Base-by-base conservation (phyloP, 306 rosid species). In the Fragaria ananassa region DNA sequence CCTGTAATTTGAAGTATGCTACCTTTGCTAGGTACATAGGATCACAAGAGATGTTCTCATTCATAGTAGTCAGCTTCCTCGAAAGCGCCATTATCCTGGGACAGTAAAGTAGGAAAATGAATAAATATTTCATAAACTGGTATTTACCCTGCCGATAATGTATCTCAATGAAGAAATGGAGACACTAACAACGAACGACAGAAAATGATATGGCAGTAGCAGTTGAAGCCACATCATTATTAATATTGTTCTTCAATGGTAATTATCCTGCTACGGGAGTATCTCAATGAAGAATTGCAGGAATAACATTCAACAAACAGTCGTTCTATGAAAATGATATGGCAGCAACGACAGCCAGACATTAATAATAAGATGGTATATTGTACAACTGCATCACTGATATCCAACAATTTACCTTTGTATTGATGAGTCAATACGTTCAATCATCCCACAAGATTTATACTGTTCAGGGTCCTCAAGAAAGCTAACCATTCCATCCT, bases 401-500 rank as follows among this genome's bases (percentile, higher is more conserved):
- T 25, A 58, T 12, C 47, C 56, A 42, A 44, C 71, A 68, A 57
- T 71, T 61, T 87, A 89, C 96, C 93, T 90, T 74, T 86, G 91
- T 76, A 89, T 89, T 44, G 96, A 86, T 58, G 91, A 89, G 81
- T 93, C 94, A 58, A 93, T 85, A 44, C 72, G 83, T 77, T 91
- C 93, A 74, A 91, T 88, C 96, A 93, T 89, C 80, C 84, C 84
- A 79, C 94, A 90, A 14, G 90, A 72, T 82, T 89, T 93, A 81
- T 90, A 89, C 74, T 93, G 91, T 65, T 93, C 96, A 60, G 93
- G 86, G 84, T 93, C 96, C 91, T 93, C 98, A 19, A 91, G 89
- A 85, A 93, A 93, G 82, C 97, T 91, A 67, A 91, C 96, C 97
- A 91, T 93, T 81, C 93, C 98, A 79, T 93, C 97, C 86, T 86